Evolutionary conservation across 1,284 basidiomycete genomes (phyloP), one percentile per base, ranked within the genome.

Genomic region (Melampsora medusae): DNA sequence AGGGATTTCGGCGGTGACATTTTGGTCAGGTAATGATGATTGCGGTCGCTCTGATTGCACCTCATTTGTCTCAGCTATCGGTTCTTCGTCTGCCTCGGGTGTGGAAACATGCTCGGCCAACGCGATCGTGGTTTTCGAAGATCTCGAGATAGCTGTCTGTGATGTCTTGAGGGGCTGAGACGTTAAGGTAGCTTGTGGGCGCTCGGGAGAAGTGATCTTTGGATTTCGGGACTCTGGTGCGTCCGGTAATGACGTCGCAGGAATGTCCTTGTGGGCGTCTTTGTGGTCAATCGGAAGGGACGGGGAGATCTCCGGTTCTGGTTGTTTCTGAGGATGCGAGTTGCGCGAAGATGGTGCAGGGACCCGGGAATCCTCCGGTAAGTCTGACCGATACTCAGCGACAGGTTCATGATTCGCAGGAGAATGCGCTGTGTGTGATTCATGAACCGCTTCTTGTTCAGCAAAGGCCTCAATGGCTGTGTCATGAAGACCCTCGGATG

Each of bases 1-100:
- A n/a, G 73, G 73, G 14, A 76, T 48, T 28, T 76, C 73, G 10
- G 67, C 67, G 10, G 67, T 60, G 28, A 53, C 49, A 67, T 75
- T 53, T 46, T 67, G 46, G 67, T 75, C 64, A 12, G 64, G 22
- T 31, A 31, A 59, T 0, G 56, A 59, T 16, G 22, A 59, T 59
- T 16, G 22, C 14, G 9, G 22, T 12, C 56, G 56, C 56, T 59
- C 56, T 59, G 56, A 31, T 28, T 59, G 56, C 12, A 31, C 22
- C 17, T 22, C 56, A 59, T 4, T 31, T 9, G 19, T 22, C 56
- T 59, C 22, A 25, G 28, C 56, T 17, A 59, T 12, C 17, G 56
- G 56, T 25, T 59, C 56, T 10, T 59, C 56, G n/a, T 59, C 56
- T 14, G 56, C 56, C 56, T 59, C 56, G n/a, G 56, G 56, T 31